Evolutionary conservation across 768 basidiomycete species (phyloP).

Genomic region (Collybiopsis luxurians): DNA sequence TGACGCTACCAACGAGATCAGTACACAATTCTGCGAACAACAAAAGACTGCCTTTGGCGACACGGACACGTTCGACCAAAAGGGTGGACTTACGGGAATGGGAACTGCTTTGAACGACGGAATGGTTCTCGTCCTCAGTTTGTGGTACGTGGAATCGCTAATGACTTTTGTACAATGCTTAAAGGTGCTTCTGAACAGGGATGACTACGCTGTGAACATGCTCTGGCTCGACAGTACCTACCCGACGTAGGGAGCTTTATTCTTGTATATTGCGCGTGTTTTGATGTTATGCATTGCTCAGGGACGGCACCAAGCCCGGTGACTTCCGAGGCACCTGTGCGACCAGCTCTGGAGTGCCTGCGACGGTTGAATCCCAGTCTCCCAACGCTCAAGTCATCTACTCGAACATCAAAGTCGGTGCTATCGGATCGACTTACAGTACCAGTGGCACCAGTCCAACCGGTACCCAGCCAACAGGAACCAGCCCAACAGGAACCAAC

Average conservation of each 20-base stretch:
- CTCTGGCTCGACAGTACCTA: slow-evolving; percentile 55
- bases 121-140: slow-evolving; percentile 30
- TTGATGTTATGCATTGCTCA: too few relatives aligned
- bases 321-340: slow-evolving; percentile 49
- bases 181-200: too few relatives aligned
- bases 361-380: slow-evolving; percentile 35
- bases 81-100: slow-evolving; percentile 28
- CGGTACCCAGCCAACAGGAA: neutral
- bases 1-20: slow-evolving; percentile 31
- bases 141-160: too few relatives aligned
- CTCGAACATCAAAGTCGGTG: slow-evolving; percentile 54
- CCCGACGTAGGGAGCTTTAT: slow-evolving; percentile 33
- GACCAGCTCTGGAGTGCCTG: slow-evolving; percentile 43
- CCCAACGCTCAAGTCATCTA: slow-evolving; percentile 43
- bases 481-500: slow-evolving; percentile 6
- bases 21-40: slow-evolving; percentile 33
- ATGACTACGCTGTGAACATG: slow-evolving; percentile 53
- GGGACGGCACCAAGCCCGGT: slow-evolving; percentile 31
- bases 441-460: neutral
- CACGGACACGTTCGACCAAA: slow-evolving; percentile 29
- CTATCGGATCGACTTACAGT: slow-evolving; percentile 43
- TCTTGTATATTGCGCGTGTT: too few relatives aligned
- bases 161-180: too few relatives aligned
- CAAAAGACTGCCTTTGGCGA: slow-evolving; percentile 34
- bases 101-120: slow-evolving; percentile 23